These are phyloP conservation scores for Porogramme epimiltina DNA, from an alignment of 1,284 basidiomycete genomes.

Conservation along the genomic window DNA sequence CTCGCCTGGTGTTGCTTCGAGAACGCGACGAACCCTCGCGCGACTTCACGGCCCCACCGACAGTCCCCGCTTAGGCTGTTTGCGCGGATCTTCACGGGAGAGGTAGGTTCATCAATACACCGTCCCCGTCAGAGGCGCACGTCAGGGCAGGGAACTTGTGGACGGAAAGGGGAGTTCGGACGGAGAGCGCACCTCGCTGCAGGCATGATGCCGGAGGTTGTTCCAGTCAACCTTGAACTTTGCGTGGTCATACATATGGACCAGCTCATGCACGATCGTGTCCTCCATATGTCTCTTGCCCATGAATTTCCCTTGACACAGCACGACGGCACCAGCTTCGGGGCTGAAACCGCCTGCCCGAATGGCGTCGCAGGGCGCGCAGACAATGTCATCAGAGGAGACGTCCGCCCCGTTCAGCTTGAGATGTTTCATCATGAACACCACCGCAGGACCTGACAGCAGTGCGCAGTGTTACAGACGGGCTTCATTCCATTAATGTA, in stretches of 20 bases:
- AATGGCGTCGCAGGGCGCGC: conserved; percentile 76
- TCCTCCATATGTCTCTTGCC: conserved; percentile 89
- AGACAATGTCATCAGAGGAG: conserved; percentile 74
- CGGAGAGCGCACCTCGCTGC: conserved; percentile 76
- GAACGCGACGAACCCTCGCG: conserved; percentile 77
- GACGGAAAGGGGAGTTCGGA: background rate
- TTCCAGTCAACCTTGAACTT: conserved; percentile 93
- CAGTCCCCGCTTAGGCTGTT: conserved; percentile 95
- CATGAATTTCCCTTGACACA: conserved; percentile 85
- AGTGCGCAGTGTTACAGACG: conserved; percentile 5
- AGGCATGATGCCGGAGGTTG: conserved; percentile 92
- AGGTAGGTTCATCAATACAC: conserved; percentile 1
- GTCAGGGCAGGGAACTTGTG: background rate
- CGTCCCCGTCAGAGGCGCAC: background rate
- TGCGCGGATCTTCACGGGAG: conserved; percentile 77
- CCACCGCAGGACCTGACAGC: conserved; percentile 73
- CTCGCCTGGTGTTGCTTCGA: conserved; percentile 92
- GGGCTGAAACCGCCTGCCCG: conserved; percentile 85
- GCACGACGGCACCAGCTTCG: conserved; percentile 71
- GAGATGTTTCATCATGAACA: conserved; percentile 90
- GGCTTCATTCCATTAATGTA: conserved; percentile 12
- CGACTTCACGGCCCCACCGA: conserved; percentile 78
- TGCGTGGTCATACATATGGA: conserved; percentile 97
- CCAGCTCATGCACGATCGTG: conserved; percentile 90
- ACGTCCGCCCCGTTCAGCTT: conserved; percentile 70